phyloP scores from a whole-genome alignment of 768 basidiomycete genomes.

The Mycena polygramma region DNA sequence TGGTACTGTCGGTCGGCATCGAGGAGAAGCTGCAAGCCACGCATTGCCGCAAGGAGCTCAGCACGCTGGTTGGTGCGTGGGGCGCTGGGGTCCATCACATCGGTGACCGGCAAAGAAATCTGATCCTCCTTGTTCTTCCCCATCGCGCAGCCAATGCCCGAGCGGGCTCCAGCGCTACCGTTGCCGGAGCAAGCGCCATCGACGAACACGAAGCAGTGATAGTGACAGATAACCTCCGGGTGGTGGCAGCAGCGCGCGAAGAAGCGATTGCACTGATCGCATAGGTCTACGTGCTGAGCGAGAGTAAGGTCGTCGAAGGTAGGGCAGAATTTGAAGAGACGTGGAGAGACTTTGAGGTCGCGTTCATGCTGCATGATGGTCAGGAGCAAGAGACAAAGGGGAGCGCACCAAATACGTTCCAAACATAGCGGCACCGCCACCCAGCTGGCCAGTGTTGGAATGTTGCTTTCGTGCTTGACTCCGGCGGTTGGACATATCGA shows the following conservation, averaged over 20 bases:
- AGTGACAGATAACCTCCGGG: constrained; percentile 37
- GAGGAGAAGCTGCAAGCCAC: constrained; percentile 40
- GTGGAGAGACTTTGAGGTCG: too few relatives aligned
- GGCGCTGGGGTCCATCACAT: constrained; percentile 38
- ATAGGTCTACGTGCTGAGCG: not conserved
- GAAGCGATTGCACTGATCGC: constrained; percentile 4
- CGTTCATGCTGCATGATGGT: too few relatives aligned
- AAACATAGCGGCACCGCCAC: too few relatives aligned
- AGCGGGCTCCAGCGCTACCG: constrained; percentile 40
- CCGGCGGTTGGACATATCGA: too few relatives aligned
- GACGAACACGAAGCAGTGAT: constrained; percentile 47
- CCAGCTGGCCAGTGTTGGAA: too few relatives aligned
- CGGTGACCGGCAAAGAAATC: constrained; percentile 43
- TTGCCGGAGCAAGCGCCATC: constrained; percentile 52
- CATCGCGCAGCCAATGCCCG: constrained; percentile 48
- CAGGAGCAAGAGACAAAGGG: too few relatives aligned
- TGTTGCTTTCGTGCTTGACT: too few relatives aligned
- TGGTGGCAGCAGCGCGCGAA: constrained; percentile 23
- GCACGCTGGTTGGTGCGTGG: constrained; percentile 49
- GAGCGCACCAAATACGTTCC: too few relatives aligned
- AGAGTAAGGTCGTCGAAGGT: too few relatives aligned
- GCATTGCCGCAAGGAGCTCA: constrained; percentile 49
- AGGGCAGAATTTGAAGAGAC: too few relatives aligned
- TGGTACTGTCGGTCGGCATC: constrained; percentile 4
- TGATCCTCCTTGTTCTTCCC: constrained; percentile 38